Conservation (phyloP, 805 yeast species). For the Candida nonsorbophila region DNA sequence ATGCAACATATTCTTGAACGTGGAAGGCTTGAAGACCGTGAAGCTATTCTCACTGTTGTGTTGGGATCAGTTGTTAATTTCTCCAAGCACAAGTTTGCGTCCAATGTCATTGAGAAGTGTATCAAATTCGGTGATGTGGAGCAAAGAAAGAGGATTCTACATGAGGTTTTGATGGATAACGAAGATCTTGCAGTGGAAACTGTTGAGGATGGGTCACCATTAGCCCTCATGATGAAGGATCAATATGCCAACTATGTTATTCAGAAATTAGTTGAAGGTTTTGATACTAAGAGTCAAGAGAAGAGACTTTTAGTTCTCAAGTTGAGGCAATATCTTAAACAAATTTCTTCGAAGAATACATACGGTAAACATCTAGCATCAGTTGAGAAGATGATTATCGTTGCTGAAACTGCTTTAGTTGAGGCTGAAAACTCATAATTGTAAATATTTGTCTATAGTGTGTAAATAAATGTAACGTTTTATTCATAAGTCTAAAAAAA, state of each 20-base stretch:
- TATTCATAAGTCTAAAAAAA: too few species aligned
- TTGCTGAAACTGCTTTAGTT: constrained; percentile 45
- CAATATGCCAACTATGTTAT: constrained; percentile 97
- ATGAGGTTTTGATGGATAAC: constrained; percentile 55
- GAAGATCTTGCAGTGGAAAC: constrained; percentile 41
- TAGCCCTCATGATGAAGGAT: constrained; percentile 93
- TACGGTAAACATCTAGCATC: constrained; percentile 82
- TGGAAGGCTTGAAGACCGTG: constrained; percentile 61
- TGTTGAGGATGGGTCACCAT: constrained; percentile 61
- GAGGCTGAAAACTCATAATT: constrained; percentile 26
- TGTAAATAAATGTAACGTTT: too few species aligned
- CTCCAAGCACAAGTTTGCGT: constrained; percentile 96
- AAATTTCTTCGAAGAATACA: constrained; percentile 55
- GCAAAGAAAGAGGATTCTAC: constrained; percentile 60
- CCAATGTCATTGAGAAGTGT: constrained; percentile 94
- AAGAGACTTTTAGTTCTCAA: constrained; percentile 65
- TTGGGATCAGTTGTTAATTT: constrained; percentile 68
- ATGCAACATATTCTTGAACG: constrained; percentile 91
- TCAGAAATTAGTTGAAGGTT: constrained; percentile 84
- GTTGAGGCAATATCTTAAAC: constrained; percentile 74
- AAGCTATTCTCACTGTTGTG: constrained; percentile 61
- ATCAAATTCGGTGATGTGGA: constrained; percentile 63
- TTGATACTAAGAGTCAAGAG: constrained; percentile 55
- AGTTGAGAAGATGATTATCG: constrained; percentile 65
- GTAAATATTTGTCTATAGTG: too few species aligned